A percentile compares a stretch with the other conserved stretches of the same genome.
These are phyloP conservation scores for Alternaria gaisen DNA, from an alignment of 2,329 filamentous ascomycete species.

Conservation along the genomic window DNA sequence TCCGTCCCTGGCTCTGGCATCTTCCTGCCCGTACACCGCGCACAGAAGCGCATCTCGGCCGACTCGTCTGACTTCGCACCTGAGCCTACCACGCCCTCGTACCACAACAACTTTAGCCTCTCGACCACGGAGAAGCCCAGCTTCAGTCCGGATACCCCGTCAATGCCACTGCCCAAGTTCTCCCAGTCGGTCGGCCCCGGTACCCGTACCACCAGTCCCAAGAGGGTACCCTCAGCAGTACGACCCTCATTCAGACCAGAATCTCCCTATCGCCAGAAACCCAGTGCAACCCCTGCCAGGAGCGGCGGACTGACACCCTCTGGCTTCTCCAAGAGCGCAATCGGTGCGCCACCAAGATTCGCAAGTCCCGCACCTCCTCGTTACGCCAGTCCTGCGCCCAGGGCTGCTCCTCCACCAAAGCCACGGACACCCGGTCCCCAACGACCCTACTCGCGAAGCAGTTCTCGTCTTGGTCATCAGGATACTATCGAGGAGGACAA, in stretches of 20 bases:
- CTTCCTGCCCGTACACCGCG: conserved; percentile 87
- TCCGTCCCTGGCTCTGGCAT: conserved; percentile 83
- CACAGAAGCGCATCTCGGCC: conserved; percentile 71
- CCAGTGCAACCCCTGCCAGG: conserved; percentile 60
- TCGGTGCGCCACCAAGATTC: conserved; percentile 65
- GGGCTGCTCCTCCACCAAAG: conserved; percentile 63
- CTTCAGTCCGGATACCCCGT: conserved; percentile 61
- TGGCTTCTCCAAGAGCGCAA: conserved; percentile 61
- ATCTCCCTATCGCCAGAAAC: conserved; percentile 76
- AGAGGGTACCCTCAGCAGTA: conserved; percentile 70
- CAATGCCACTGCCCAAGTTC: conserved; percentile 80
- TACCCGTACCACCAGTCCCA: conserved; percentile 72
- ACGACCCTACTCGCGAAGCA: conserved; percentile 58
- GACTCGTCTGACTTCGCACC: conserved; percentile 66
- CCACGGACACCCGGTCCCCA: conserved; percentile 53
- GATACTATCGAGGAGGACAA: conserved; percentile 52
- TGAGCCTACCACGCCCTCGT: conserved; percentile 74
- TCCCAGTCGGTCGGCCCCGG: conserved; percentile 86
- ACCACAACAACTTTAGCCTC: conserved; percentile 63
- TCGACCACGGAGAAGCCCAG: conserved; percentile 61
- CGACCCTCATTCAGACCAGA: conserved; percentile 86
- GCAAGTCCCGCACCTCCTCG: conserved; percentile 68
- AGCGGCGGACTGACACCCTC: conserved; percentile 63
- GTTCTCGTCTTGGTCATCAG: conserved; percentile 57
- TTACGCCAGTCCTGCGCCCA: conserved; percentile 67